phyloP scores from a whole-genome alignment of 805 yeast genomes.

The Zygosaccharomyces kombuchaensis region DNA sequence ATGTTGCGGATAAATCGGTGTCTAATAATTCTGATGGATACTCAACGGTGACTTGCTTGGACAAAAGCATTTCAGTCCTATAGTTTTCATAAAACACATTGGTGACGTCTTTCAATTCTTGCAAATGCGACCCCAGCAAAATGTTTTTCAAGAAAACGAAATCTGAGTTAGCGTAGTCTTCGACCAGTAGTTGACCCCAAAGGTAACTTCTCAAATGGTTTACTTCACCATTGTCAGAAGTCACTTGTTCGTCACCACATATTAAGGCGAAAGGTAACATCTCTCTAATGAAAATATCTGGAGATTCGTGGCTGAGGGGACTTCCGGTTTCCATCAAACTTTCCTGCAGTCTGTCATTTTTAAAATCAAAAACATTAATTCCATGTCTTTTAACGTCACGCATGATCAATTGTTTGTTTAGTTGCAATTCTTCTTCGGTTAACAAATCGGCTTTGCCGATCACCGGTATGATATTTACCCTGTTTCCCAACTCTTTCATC shows the following conservation, averaged over 20 bases:
- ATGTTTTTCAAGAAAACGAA: conserved; percentile 67
- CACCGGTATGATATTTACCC: conserved; percentile 81
- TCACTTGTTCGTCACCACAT: conserved; percentile 45
- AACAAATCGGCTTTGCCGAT: conserved; percentile 77
- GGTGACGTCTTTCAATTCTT: conserved; percentile 78
- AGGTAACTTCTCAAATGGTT: conserved; percentile 54
- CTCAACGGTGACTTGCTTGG: conserved; percentile 26
- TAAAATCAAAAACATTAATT: conserved; percentile 71
- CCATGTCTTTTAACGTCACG: conserved; percentile 53
- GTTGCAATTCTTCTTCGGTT: conserved; percentile 56
- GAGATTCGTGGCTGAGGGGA: conserved; percentile 24
- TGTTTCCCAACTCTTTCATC: conserved; percentile 62
- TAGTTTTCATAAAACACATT: conserved; percentile 72
- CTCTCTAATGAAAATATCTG: conserved; percentile 38
- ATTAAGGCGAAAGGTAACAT: conserved; percentile 61
- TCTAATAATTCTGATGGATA: neutral
- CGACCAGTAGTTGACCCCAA: conserved; percentile 63
- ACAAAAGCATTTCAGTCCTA: conserved; percentile 62
- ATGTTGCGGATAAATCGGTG: neutral
- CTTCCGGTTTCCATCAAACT: conserved; percentile 27
- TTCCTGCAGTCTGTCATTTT: conserved; percentile 43
- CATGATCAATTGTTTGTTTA: conserved; percentile 50
- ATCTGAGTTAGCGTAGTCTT: conserved; percentile 60
- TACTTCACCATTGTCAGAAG: conserved; percentile 30
- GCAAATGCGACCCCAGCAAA: conserved; percentile 70